phyloP scores from a whole-genome alignment of 768 basidiomycete species.

The Gloeopeniophorella convolvens region DNA sequence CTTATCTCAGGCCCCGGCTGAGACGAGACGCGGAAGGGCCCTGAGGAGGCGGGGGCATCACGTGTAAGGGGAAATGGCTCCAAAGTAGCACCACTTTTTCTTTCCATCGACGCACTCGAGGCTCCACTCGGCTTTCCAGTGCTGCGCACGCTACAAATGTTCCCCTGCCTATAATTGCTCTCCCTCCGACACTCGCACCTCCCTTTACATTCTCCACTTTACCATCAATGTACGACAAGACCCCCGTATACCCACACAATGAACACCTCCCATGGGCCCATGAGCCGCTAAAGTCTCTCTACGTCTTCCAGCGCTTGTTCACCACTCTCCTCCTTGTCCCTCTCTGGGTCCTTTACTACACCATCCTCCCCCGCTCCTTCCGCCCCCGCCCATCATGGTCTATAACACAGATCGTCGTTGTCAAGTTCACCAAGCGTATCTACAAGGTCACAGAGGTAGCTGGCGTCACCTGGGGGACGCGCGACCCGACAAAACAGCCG shows the following conservation, averaged over 20 bases:
- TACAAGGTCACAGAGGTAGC: conserved; percentile 50
- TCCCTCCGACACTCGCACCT: background rate
- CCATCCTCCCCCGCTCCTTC: conserved; percentile 35
- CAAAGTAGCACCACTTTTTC: no score
- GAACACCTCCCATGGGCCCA: conserved; percentile 38
- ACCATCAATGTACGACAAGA: conserved; percentile 24
- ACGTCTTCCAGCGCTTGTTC: conserved; percentile 41
- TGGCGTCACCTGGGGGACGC: conserved; percentile 48
- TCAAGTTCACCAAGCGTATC: conserved; percentile 47
- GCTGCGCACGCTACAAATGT: background rate
- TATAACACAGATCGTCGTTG: conserved; percentile 41
- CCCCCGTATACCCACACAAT: conserved; percentile 36
- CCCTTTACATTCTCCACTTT: background rate
- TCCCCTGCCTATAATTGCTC: background rate
- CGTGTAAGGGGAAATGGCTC: no score
- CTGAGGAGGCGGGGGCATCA: no score
- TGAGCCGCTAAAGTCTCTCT: conserved; percentile 41
- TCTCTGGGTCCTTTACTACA: conserved; percentile 39
- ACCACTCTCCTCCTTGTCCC: conserved; percentile 44
- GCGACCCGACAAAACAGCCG: conserved; percentile 37
- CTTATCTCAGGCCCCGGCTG: no score
- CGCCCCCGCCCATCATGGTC: conserved; percentile 48
- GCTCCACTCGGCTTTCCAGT: no score
- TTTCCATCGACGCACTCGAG: no score
- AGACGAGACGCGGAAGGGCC: no score